A percentile compares a stretch with the other conserved stretches of the same genome.
Conservation (phyloP, 2,329 filamentous ascomycete genomes). For the Apiospora rasikravindrae region DNA sequence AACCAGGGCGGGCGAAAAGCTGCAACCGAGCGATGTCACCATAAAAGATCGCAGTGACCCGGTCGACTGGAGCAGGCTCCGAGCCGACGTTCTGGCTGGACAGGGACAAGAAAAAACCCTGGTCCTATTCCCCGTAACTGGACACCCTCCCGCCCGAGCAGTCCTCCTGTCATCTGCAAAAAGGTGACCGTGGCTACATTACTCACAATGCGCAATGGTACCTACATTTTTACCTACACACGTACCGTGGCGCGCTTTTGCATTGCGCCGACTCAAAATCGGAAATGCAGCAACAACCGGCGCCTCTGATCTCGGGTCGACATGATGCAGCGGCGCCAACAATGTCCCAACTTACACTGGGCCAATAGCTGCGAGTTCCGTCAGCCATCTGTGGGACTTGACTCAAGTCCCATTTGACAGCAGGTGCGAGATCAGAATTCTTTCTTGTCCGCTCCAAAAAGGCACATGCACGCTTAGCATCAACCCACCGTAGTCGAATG, state of each 20-base stretch:
- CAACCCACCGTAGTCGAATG: too few relatives aligned
- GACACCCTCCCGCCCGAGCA: neutral
- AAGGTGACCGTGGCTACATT: neutral
- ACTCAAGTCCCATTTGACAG: neutral
- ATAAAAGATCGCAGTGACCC: neutral
- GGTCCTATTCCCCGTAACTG: neutral
- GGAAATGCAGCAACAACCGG: neutral
- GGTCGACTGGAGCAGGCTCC: constrained; percentile 7
- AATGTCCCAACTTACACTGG: neutral
- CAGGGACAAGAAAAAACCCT: neutral
- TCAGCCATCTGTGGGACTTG: neutral
- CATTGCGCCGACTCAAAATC: neutral
- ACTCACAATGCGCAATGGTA: too few relatives aligned
- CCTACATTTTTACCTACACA: neutral
- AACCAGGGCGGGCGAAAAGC: neutral
- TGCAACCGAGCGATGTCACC: constrained; percentile 1
- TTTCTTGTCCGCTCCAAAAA: neutral
- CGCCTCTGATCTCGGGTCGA: neutral
- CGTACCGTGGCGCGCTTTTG: neutral
- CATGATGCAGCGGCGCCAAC: neutral
- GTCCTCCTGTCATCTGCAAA: neutral
- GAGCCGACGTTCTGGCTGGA: neutral
- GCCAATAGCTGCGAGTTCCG: neutral
- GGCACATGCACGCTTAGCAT: too few relatives aligned
- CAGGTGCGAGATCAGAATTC: neutral